These are phyloP conservation scores for Linnemannia schmuckeri DNA, from an alignment of 192 early-diverging fungal genomes.

Conservation along the genomic window DNA sequence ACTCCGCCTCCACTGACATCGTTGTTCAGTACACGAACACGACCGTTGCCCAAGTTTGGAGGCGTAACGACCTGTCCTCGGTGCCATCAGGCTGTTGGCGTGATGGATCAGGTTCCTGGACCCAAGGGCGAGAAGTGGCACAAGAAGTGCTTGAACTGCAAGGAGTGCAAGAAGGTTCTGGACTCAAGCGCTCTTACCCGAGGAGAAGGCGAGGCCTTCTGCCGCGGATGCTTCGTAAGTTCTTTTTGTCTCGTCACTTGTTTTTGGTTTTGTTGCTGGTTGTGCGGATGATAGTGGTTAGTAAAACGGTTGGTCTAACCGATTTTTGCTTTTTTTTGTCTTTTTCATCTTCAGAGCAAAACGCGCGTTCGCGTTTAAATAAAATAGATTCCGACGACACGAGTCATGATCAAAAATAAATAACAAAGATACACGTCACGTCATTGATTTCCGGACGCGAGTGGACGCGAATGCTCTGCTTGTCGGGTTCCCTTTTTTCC, in stretches of 20 bases:
- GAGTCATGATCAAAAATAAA: no score
- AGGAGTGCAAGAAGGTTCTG: slow-evolving; percentile 62
- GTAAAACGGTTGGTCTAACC: background rate
- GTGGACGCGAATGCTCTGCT: no score
- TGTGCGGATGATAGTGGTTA: background rate
- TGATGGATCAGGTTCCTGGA: slow-evolving; percentile 65
- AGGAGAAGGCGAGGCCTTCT: slow-evolving; percentile 53
- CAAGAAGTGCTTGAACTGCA: slow-evolving; percentile 65
- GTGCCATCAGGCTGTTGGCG: slow-evolving; percentile 58
- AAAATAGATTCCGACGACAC: no score
- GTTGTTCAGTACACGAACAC: slow-evolving; percentile 55
- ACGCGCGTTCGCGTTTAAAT: slow-evolving; percentile 15
- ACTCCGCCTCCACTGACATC: slow-evolving; percentile 30
- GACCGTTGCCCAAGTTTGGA: slow-evolving; percentile 61
- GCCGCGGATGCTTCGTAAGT: slow-evolving; percentile 65
- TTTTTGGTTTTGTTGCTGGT: background rate
- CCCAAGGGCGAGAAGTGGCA: slow-evolving; percentile 66
- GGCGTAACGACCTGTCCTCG: slow-evolving; percentile 62
- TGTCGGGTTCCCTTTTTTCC: no score
- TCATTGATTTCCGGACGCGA: no score
- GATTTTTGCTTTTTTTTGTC: slow-evolving; percentile 11
- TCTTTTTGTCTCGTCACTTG: background rate
- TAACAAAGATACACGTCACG: no score
- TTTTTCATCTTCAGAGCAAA: slow-evolving; percentile 26
- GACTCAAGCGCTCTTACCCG: slow-evolving; percentile 62